phyloP scores from a whole-genome alignment of 441 rosid genomes.

The Aleurites moluccanus region DNA sequence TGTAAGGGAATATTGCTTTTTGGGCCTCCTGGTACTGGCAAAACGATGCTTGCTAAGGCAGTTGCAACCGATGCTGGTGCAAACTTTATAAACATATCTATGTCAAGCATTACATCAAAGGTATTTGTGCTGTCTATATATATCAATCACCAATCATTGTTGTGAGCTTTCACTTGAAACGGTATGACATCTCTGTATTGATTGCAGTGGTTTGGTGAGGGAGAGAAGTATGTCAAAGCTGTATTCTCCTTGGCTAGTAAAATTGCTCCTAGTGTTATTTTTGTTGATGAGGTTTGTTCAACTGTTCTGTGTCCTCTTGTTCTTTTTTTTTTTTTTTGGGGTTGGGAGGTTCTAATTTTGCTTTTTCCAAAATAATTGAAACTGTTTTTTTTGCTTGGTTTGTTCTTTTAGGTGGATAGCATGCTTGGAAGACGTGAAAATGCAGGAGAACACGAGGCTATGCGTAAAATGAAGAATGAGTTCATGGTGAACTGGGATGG shows the following conservation, averaged over 20 bases:
- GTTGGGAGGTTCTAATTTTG: not conserved
- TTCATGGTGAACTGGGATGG: slow-evolving; percentile 99
- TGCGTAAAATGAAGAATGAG: slow-evolving; percentile 99
- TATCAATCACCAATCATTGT: not conserved
- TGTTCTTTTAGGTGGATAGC: slow-evolving; percentile 80
- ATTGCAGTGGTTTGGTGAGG: slow-evolving; percentile 99
- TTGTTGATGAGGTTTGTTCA: slow-evolving; percentile 90
- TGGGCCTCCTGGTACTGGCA: slow-evolving; percentile 99
- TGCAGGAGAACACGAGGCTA: slow-evolving; percentile 99
- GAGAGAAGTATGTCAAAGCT: slow-evolving; percentile 97
- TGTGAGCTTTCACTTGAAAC: slow-evolving; percentile 11
- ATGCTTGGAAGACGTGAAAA: slow-evolving; percentile 99
- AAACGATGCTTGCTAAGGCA: slow-evolving; percentile 99
- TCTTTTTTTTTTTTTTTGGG: not conserved
- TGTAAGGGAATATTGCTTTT: slow-evolving; percentile 94
- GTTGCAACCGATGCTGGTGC: slow-evolving; percentile 99
- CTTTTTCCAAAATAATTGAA: not conserved
- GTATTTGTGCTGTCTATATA: slow-evolving; percentile 34
- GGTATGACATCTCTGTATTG: slow-evolving; percentile 22
- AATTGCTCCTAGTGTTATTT: slow-evolving; percentile 94
- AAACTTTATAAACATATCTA: slow-evolving; percentile 97
- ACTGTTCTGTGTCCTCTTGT: not conserved
- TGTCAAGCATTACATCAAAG: slow-evolving; percentile 99
- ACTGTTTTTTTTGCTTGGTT: slow-evolving; percentile 9
- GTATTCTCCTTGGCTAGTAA: slow-evolving; percentile 99